Base-by-base conservation (phyloP, 208 protist species). In the Wallacemonas sp. region DNA sequence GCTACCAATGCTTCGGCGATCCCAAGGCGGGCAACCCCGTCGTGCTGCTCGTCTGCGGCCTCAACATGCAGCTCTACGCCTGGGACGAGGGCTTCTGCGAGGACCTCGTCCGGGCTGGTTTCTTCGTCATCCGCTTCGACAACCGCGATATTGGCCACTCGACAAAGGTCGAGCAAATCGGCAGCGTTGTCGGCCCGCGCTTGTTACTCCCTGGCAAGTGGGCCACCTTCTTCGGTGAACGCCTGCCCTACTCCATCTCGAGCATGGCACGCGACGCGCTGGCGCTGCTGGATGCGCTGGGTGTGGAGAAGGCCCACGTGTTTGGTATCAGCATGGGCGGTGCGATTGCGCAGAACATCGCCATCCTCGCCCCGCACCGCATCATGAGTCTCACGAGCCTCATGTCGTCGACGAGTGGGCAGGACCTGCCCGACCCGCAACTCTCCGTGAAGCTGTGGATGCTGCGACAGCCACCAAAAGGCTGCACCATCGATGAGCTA, bases 261-360 rank as follows among this genome's bases (percentile, higher is more conserved):
- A 80, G 85, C 70, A 87, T 93, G 76, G 87, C 84, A 0, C 66
- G 70, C 21, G 87, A 93, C 49, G 84, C 65, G 11, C 76, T 89
- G 30, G 78, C 74, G 12, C 61, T 93, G 38, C 62, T 93, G n/a
- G 71, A 87, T 48, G 58, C 55, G 27, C 75, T 93, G 19, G 14
- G 72, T n/a, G 61, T 91, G n/a, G 52, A 71, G 0, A 68, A 49
- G n/a, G 85, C 83, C 1, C 87, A 93, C 54, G 65, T 93, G 11
- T 80, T 93, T 19, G 87, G 87, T n/a, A 81, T 93, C 30, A 88
- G 80, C 54, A 93, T 93, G 87, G 87, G 87, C 19, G 87, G 87
- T 34, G 85, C 89, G 76, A 91, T 93, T 41, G 78, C 82, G 2
- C 87, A 93, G 70, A 54, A n/a, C 4, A 70, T 86, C 14, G 72